Base-by-base conservation (phyloP, 768 basidiomycete genomes). In the Russula lepida region DNA sequence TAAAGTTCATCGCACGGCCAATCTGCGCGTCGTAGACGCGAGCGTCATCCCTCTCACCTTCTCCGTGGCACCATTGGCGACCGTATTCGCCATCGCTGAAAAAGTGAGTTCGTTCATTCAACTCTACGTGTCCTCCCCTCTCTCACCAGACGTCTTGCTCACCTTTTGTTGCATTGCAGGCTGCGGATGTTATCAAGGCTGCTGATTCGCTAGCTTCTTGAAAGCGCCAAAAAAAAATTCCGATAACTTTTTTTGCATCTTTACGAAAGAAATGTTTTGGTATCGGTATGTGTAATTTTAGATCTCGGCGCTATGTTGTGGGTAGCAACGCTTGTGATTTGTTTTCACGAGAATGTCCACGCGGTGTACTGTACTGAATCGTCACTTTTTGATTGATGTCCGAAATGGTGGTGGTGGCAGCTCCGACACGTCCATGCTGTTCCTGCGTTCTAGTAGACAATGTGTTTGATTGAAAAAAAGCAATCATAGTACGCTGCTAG, bases 1-100 rank as follows among this genome's bases (percentile, higher is more conserved):
- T 27, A 68, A 67, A 13, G 79, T 81, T 0, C 76, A 80, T 68
- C 79, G 78, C 15, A 71, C 75, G 4, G 54, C 67, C 52, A 78
- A 78, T 63, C 64, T 81, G 37, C 73, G 79, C 43, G 73, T 76
- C 43, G 69, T 65, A 17, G 64, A 65, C 27, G 64, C 64, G 13
- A 65, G 64, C 41, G 47, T 65, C 56, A 65, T 65, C 27, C 64
- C 64, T 8, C 11, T 65, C 25, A 63, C 64, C 3, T 65, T 65
- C 15, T 65, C 64, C 0, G 64, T 63, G 23, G 61, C 64, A 3
- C 64, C 60, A 3, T 49, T 65, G 51, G 64, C 64, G 6, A 65
- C 64, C 17, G 61, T 65, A n/a, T 63, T 49, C 35, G 64, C 64
- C 9, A 63, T 65, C 19, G 64, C 60, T 3, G 64, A 65, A 63